phyloP scores from a whole-genome alignment of 2,329 filamentous ascomycete genomes.

The Mariannaea elegans region DNA sequence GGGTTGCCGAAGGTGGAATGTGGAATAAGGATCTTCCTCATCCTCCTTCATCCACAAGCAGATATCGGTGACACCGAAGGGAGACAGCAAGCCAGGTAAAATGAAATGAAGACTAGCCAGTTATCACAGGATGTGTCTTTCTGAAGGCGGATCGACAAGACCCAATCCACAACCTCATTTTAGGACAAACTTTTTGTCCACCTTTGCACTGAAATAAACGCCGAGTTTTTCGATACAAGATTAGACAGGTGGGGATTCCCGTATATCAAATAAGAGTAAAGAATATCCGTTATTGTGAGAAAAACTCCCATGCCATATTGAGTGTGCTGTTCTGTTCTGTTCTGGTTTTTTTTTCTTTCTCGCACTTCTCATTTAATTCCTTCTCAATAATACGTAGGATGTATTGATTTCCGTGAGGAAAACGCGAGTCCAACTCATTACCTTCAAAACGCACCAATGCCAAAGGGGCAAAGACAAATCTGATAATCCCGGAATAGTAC shows the following conservation, averaged over 20 bases:
- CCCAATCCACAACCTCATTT: constrained; percentile 12
- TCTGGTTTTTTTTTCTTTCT: too few species aligned
- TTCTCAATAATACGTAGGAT: neutral
- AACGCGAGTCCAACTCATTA: neutral
- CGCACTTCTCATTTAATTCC: too few species aligned
- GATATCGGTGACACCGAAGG: neutral
- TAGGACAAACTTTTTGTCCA: neutral
- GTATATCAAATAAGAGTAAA: neutral
- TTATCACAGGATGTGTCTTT: neutral
- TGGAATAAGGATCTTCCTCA: neutral
- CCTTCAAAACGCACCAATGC: neutral
- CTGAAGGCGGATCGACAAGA: constrained; percentile 4
- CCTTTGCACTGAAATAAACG: neutral
- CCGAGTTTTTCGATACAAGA: neutral
- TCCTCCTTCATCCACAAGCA: neutral
- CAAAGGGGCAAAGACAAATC: neutral
- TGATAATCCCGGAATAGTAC: neutral
- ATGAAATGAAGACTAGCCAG: neutral
- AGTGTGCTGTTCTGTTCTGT: neutral
- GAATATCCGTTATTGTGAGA: neutral
- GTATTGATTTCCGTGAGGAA: neutral
- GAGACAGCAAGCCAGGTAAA: neutral
- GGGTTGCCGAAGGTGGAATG: neutral
- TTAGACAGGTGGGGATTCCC: neutral
- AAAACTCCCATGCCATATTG: neutral